Conservation (phyloP, 768 basidiomycete species). For the Tricholoma hemisulphureum region DNA sequence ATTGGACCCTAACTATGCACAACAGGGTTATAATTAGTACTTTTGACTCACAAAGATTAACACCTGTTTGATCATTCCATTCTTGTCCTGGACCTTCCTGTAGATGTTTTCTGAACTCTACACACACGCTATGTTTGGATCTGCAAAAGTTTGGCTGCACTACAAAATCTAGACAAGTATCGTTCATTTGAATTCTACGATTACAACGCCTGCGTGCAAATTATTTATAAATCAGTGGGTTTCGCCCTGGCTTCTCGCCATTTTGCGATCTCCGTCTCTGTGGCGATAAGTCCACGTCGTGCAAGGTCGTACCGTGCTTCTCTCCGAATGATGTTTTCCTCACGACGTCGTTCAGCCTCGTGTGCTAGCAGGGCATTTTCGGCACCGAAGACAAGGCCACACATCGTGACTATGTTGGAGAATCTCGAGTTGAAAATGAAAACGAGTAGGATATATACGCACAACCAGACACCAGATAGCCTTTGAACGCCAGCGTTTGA, state of each 20-base stretch:
- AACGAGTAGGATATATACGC: conserved; percentile 27
- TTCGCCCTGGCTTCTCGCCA: conserved; percentile 55
- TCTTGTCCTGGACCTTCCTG: conserved; percentile 1
- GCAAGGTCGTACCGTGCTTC: conserved; percentile 76
- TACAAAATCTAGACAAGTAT: conserved; percentile 10
- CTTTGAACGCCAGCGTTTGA: conserved; percentile 80
- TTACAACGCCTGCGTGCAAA: neutral
- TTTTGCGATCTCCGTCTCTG: conserved; percentile 79
- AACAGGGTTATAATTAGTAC: conserved; percentile 20
- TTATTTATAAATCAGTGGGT: conserved; percentile 2
- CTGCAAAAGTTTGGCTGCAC: neutral
- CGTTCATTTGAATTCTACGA: neutral
- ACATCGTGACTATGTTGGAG: conserved; percentile 46
- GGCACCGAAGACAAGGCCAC: conserved; percentile 73
- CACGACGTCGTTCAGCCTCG: conserved; percentile 61
- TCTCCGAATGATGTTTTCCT: conserved; percentile 68
- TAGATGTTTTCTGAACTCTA: conserved; percentile 2
- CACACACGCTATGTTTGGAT: conserved; percentile 4
- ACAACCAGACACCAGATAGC: conserved; percentile 74
- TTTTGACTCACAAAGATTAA: neutral
- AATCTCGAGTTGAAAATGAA: neutral
- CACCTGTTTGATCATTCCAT: neutral
- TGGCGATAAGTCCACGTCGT: conserved; percentile 70
- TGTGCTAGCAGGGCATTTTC: conserved; percentile 73
- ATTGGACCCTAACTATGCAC: conserved; percentile 27